Conservation (phyloP, 306 rosid genomes). For the Gastrolobium villosum region DNA sequence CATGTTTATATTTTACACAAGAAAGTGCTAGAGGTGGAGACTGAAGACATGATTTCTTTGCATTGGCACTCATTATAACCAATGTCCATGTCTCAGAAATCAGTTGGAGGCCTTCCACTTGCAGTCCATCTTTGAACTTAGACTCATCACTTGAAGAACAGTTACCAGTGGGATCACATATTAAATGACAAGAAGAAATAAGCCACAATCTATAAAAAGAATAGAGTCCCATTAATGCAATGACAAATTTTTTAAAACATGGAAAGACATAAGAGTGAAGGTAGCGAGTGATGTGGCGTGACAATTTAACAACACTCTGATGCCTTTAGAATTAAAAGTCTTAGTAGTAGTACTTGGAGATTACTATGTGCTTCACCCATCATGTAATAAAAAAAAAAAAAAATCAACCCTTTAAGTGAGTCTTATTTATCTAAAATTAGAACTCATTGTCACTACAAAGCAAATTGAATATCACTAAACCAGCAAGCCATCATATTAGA, state of each 20-base stretch:
- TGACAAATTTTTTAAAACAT: too few species aligned
- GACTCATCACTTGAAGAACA: slow-evolving; percentile 10
- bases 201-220: neutral
- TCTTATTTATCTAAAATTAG: slow-evolving; percentile 12
- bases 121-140: neutral
- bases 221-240: slow-evolving; percentile 9
- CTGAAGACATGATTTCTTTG: neutral
- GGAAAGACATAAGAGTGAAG: slow-evolving; percentile 1
- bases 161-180: slow-evolving; percentile 4
- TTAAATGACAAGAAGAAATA: slow-evolving; percentile 22
- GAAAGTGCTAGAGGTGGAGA: slow-evolving; percentile 19
- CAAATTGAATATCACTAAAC: slow-evolving; percentile 23
- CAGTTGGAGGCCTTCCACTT: neutral
- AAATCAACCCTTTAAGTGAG: slow-evolving; percentile 27
- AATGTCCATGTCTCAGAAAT: neutral
- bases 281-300: neutral
- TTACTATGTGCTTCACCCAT: too few species aligned
- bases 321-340: slow-evolving; percentile 15
- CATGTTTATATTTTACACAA: slow-evolving; percentile 5
- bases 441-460: neutral
- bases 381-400: too few species aligned
- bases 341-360: neutral
- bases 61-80: neutral
- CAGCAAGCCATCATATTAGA: slow-evolving; percentile 41
- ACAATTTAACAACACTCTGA: slow-evolving; percentile 15